Evolutionary conservation across 495 filamentous ascomycete species (phyloP).

Genomic region (Penicillium mononematosum): DNA sequence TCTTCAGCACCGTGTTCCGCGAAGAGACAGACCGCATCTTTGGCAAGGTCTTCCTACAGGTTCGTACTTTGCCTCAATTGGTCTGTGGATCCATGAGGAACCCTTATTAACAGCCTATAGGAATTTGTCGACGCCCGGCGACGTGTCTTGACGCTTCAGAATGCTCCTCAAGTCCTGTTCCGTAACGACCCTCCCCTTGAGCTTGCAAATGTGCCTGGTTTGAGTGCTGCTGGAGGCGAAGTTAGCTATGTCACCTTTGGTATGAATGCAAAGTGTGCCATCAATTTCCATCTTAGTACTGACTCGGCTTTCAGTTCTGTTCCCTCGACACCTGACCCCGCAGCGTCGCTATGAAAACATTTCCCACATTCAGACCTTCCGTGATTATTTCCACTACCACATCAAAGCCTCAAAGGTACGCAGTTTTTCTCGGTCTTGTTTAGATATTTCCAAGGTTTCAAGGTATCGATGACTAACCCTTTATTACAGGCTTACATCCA

Average conservation of each 20-base stretch:
- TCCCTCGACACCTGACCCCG: conserved; percentile 87
- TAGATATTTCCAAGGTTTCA: not conserved
- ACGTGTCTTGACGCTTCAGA: conserved; percentile 80
- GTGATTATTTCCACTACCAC: conserved; percentile 99
- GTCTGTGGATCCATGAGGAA: not conserved
- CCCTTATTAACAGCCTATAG: conserved; percentile 33
- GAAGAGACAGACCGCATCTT: conserved; percentile 97
- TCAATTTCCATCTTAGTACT: not conserved
- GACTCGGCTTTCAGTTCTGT: conserved; percentile 67
- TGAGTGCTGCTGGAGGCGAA: conserved; percentile 69
- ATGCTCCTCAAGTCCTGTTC: conserved; percentile 97
- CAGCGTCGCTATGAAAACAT: conserved; percentile 92
- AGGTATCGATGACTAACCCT: conserved; percentile 10
- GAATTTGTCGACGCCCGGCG: conserved; percentile 96
- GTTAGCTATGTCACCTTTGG: conserved; percentile 98
- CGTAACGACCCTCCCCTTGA: conserved; percentile 92
- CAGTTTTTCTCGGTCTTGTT: not conserved
- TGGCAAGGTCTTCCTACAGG: conserved; percentile 88
- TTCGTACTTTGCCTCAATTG: conserved; percentile 14
- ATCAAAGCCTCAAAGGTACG: conserved; percentile 95
- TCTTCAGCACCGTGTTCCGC: conserved; percentile 96
- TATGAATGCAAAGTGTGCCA: conserved; percentile 37
- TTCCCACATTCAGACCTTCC: conserved; percentile 98
- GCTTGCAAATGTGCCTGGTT: conserved; percentile 78
- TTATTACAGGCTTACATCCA: conserved; percentile 83